phyloP scores from a whole-genome alignment of 768 basidiomycete species.

The Termitomyces sp. region DNA sequence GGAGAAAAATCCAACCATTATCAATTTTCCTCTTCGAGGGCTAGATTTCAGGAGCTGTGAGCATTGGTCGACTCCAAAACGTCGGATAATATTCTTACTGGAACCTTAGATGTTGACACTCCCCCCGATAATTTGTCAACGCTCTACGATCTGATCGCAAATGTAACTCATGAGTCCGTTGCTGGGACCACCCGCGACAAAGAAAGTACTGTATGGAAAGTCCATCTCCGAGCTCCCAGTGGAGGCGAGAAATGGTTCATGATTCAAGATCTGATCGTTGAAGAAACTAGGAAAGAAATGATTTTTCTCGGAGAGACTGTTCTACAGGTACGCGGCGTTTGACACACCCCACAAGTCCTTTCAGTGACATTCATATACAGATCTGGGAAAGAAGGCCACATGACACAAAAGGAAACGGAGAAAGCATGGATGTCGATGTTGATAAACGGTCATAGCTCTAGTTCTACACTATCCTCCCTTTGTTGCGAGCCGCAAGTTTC shows the following conservation, averaged over 20 bases:
- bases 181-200: slow-evolving; percentile 95
- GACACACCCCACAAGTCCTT: background rate
- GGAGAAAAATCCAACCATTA: slow-evolving; percentile 98
- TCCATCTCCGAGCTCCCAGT: slow-evolving; percentile 70
- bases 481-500: background rate
- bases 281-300: slow-evolving; percentile 96
- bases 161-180: slow-evolving; percentile 91
- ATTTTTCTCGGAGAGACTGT: slow-evolving; percentile 97
- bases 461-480: background rate
- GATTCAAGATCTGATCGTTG: slow-evolving; percentile 94
- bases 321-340: slow-evolving; percentile 61
- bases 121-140: slow-evolving; percentile 53
- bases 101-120: slow-evolving; percentile 68
- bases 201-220: slow-evolving; percentile 90
- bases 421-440: slow-evolving; percentile 26
- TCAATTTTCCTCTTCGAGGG: slow-evolving; percentile 93
- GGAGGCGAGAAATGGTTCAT: slow-evolving; percentile 91
- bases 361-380: slow-evolving; percentile 25
- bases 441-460: slow-evolving; percentile 8
- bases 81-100: slow-evolving; percentile 17
- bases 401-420: slow-evolving; percentile 18
- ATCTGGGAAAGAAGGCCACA: slow-evolving; percentile 57
- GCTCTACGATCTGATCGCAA: slow-evolving; percentile 91
- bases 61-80: slow-evolving; percentile 25
- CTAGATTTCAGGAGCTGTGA: slow-evolving; percentile 90